Evolutionary conservation across 805 yeast species (phyloP).

Genomic region (Wickerhamiella dianesei): DNA sequence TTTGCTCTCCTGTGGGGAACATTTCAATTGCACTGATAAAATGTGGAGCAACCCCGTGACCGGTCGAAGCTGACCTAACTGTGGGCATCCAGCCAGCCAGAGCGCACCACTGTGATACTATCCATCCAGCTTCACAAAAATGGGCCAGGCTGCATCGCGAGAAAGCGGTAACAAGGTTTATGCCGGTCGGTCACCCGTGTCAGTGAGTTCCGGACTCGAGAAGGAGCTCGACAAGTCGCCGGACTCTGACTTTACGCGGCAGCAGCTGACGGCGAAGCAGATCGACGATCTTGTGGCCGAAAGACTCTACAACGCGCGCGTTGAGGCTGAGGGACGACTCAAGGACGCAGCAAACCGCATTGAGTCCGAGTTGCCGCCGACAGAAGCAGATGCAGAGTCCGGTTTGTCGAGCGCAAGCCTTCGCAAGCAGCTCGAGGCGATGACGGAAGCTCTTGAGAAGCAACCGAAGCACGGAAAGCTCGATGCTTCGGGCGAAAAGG

Average conservation of each 20-base stretch:
- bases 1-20: too few species aligned
- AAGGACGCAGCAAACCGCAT: slow-evolving; percentile 12
- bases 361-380: background rate
- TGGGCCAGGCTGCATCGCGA: slow-evolving; percentile 22
- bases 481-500: slow-evolving; percentile 19
- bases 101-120: background rate
- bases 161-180: slow-evolving; percentile 20
- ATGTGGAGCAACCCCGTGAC: background rate
- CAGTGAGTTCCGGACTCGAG: slow-evolving; percentile 23
- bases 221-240: slow-evolving; percentile 23
- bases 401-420: slow-evolving; percentile 16
- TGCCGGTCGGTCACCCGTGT: slow-evolving; percentile 24
- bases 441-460: slow-evolving; percentile 21
- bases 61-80: background rate
- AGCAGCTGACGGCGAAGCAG: slow-evolving; percentile 22
- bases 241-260: slow-evolving; percentile 27
- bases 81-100: background rate
- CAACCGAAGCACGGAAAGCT: slow-evolving; percentile 23
- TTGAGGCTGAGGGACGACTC: slow-evolving; percentile 21
- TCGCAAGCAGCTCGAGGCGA: slow-evolving; percentile 19
- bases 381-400: slow-evolving; percentile 9
- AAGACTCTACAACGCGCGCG: slow-evolving; percentile 23
- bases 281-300: slow-evolving; percentile 26
- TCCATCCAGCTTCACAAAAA: slow-evolving; percentile 3
- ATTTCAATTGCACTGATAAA: too few species aligned